Conservation (phyloP, 192 early-diverging fungal genomes). For the Dissophora ornata region DNA sequence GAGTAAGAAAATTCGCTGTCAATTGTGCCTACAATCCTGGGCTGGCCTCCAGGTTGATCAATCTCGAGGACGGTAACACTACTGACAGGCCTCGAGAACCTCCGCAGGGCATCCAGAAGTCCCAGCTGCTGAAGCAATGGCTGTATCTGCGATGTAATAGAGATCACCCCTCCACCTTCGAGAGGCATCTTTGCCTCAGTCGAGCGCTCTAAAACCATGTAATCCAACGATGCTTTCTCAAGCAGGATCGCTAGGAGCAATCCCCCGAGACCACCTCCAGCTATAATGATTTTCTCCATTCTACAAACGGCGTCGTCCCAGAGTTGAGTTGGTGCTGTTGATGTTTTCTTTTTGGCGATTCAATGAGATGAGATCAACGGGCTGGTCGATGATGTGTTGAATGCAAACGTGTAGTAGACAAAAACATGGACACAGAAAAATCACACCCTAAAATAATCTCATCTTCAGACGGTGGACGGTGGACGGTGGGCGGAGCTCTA, state of each 20-base stretch:
- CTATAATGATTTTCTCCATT: constrained; percentile 40
- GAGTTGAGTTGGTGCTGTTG: too few relatives aligned
- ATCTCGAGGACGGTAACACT: constrained; percentile 13
- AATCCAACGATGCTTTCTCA: constrained; percentile 14
- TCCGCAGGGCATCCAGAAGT: neutral
- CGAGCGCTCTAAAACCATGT: constrained; percentile 22
- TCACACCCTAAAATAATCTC: too few relatives aligned
- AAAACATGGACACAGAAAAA: too few relatives aligned
- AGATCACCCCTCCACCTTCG: constrained; percentile 33
- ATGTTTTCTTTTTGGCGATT: too few relatives aligned
- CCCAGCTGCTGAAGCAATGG: constrained; percentile 30
- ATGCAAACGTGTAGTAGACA: too few relatives aligned
- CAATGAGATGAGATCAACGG: too few relatives aligned
- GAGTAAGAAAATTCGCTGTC: neutral
- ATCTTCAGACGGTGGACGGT: too few relatives aligned
- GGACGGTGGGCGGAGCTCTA: too few relatives aligned
- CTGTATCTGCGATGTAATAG: constrained; percentile 31
- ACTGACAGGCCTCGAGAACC: constrained; percentile 15
- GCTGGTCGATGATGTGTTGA: too few relatives aligned
- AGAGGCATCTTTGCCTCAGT: constrained; percentile 21
- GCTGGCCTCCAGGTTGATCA: neutral
- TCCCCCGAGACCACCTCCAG: constrained; percentile 27
- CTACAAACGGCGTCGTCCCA: too few relatives aligned
- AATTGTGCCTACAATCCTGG: neutral
- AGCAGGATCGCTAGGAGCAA: constrained; percentile 19